phyloP scores from a whole-genome alignment of 441 rosid genomes.

The Erysimum cheiri region DNA sequence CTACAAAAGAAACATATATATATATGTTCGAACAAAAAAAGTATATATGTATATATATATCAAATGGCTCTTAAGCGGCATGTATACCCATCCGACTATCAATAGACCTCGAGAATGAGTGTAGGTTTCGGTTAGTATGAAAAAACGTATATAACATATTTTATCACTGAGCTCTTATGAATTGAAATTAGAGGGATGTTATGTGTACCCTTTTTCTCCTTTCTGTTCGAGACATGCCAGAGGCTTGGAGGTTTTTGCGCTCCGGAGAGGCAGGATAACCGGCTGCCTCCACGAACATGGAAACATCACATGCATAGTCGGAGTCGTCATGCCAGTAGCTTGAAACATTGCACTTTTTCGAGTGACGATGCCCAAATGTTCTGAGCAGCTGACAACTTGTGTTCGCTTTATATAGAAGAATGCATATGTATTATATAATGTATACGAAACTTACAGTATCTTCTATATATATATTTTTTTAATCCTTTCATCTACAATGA shows the following conservation, averaged over 20 bases:
- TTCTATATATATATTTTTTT: too few relatives aligned
- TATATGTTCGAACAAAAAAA: too few relatives aligned
- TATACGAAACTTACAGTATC: too few relatives aligned
- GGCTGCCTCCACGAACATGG: slow-evolving; percentile 15
- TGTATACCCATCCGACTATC: too few relatives aligned
- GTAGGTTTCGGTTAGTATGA: too few relatives aligned
- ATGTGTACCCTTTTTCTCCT: slow-evolving; percentile 29
- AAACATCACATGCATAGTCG: slow-evolving; percentile 2
- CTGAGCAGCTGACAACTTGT: background rate
- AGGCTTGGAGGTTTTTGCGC: slow-evolving; percentile 3
- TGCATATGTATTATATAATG: too few relatives aligned
- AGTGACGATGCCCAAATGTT: background rate
- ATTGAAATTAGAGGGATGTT: background rate
- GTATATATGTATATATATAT: too few relatives aligned
- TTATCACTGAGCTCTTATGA: background rate
- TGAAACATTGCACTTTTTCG: slow-evolving; percentile 8
- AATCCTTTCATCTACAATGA: too few relatives aligned
- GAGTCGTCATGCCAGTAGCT: background rate
- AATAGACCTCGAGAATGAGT: too few relatives aligned
- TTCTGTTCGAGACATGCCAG: slow-evolving; percentile 10
- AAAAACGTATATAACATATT: too few relatives aligned
- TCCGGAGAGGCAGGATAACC: background rate
- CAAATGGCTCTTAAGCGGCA: too few relatives aligned
- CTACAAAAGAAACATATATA: too few relatives aligned
- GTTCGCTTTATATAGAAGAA: background rate